Evolutionary conservation across 306 rosid genomes (phyloP).

Genomic region (Fragaria iinumae): DNA sequence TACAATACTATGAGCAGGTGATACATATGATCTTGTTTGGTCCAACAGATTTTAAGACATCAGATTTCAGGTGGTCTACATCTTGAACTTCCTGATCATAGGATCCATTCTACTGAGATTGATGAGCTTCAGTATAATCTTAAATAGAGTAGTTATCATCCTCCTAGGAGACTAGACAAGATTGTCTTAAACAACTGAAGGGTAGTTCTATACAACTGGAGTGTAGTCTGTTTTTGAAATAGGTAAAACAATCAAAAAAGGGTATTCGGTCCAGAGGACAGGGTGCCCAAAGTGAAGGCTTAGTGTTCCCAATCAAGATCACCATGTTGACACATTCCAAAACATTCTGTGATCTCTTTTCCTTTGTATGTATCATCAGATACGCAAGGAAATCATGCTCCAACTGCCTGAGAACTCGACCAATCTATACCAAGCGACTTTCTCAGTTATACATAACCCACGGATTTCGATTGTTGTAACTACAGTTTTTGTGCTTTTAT

Average conservation of each 20-base stretch:
- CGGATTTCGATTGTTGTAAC: constrained; percentile 14
- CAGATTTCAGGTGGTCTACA: constrained; percentile 31
- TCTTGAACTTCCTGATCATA: constrained; percentile 19
- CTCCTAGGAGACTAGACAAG: background rate
- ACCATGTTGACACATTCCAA: background rate
- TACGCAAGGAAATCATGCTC: background rate
- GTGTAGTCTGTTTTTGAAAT: background rate
- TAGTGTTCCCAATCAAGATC: background rate
- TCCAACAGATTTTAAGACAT: constrained; percentile 40
- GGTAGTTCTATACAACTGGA: background rate
- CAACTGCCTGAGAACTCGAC: background rate
- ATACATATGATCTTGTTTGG: constrained; percentile 24
- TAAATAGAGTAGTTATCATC: background rate
- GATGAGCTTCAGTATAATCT: constrained; percentile 1
- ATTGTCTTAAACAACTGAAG: background rate
- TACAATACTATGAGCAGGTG: background rate
- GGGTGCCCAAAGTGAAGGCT: background rate
- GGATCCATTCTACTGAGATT: constrained; percentile 30
- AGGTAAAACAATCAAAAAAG: background rate
- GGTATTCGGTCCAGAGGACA: background rate
- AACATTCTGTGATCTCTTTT: background rate
- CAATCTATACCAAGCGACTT: background rate
- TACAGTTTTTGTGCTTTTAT: constrained; percentile 32
- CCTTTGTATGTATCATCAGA: background rate
- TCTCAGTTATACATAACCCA: background rate